Evolutionary conservation across 345 rosid species (phyloP).

Genomic region (Isatis tinctoria): DNA sequence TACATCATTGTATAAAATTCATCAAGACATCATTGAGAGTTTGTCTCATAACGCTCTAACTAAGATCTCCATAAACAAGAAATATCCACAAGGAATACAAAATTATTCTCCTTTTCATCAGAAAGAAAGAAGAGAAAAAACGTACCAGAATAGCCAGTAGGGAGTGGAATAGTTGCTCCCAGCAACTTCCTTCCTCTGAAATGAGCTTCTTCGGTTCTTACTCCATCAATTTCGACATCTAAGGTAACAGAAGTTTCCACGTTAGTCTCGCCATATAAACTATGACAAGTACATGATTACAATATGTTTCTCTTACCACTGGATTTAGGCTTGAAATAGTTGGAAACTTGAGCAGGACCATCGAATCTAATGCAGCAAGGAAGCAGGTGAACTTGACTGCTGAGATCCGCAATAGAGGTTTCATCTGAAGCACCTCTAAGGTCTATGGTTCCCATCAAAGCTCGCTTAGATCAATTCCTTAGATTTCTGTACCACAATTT

Average conservation of each 20-base stretch:
- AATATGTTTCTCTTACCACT: constrained; percentile 34
- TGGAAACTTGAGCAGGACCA: constrained; percentile 67
- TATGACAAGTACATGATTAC: background rate
- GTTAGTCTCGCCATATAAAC: background rate
- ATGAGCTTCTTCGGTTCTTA: constrained; percentile 62
- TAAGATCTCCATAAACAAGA: background rate
- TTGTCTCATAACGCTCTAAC: background rate
- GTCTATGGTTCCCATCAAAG: constrained; percentile 39
- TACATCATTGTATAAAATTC: background rate
- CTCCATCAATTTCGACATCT: constrained; percentile 64
- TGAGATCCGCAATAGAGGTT: constrained; percentile 37
- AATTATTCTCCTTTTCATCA: background rate
- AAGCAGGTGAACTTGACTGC: constrained; percentile 59
- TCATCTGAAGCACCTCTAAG: constrained; percentile 19
- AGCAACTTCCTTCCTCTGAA: constrained; percentile 86
- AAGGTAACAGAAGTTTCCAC: background rate
- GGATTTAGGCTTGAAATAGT: constrained; percentile 74
- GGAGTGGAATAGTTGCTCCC: constrained; percentile 64
- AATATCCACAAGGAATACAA: background rate
- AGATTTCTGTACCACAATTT: background rate
- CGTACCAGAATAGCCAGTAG: constrained; percentile 69
- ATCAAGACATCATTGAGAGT: background rate
- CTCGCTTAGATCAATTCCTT: background rate
- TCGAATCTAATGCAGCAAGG: constrained; percentile 78
- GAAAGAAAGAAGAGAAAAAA: background rate